phyloP scores from a whole-genome alignment of 257 asterid genomes.

The Petunia axillaris region DNA sequence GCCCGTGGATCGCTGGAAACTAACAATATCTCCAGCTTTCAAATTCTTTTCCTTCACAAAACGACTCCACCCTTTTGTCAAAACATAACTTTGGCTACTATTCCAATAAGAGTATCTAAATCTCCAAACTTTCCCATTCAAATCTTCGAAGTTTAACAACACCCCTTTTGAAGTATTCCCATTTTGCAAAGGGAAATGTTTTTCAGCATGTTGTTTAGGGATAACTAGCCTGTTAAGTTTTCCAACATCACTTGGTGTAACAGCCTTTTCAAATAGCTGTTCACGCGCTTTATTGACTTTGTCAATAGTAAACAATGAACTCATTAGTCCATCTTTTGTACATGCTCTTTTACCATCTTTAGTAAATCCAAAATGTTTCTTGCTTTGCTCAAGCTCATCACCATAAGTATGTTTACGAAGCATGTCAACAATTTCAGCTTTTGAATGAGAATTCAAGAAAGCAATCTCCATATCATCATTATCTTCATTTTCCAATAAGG shows the following conservation, averaged over 20 bases:
- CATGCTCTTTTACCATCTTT: not conserved
- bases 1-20: slow-evolving; percentile 57
- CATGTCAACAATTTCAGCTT: slow-evolving; percentile 88
- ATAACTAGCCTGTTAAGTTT: slow-evolving; percentile 73
- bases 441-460: slow-evolving; percentile 68
- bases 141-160: slow-evolving; percentile 67
- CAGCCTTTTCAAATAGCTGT: slow-evolving; percentile 75
- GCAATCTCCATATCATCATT: slow-evolving; percentile 49
- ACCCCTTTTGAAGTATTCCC: slow-evolving; percentile 59
- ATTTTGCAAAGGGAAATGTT: slow-evolving; percentile 62
- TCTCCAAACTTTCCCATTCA: slow-evolving; percentile 75
- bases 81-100: slow-evolving; percentile 83
- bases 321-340: not conserved
- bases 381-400: slow-evolving; percentile 79
- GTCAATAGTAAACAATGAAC: not conserved
- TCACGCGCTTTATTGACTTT: slow-evolving; percentile 42
- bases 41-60: slow-evolving; percentile 79
- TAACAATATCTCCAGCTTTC: slow-evolving; percentile 73
- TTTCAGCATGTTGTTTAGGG: slow-evolving; percentile 82
- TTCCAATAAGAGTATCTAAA: slow-evolving; percentile 88
- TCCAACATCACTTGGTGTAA: slow-evolving; percentile 88
- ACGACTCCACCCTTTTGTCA: slow-evolving; percentile 89
- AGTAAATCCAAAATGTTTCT: slow-evolving; percentile 36
- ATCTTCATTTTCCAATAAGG: slow-evolving; percentile 37
- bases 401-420: slow-evolving; percentile 76